Conservation (phyloP, 179 eudicot species). For the Vitellaria paradoxa region DNA sequence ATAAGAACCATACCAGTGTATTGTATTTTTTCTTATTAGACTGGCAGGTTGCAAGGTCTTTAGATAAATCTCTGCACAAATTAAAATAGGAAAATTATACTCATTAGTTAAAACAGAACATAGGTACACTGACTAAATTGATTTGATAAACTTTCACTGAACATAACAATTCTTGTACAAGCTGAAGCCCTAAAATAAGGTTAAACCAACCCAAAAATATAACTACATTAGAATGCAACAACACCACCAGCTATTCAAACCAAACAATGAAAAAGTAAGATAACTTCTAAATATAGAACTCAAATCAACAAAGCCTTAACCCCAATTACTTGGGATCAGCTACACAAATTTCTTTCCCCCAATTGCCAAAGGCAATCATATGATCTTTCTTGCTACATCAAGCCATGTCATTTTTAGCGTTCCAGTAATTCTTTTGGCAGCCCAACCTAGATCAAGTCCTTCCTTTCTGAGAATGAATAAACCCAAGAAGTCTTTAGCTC, state of each 20-base stretch:
- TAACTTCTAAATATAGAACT: neutral
- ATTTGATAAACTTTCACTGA: neutral
- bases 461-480: neutral
- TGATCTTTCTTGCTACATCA: neutral
- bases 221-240: neutral
- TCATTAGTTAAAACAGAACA: neutral
- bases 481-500: slow-evolving; percentile 5
- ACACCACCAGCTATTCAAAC: neutral
- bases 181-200: neutral
- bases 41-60: slow-evolving; percentile 35
- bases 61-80: slow-evolving; percentile 56
- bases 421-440: neutral
- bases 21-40: slow-evolving; percentile 61
- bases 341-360: neutral
- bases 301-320: neutral
- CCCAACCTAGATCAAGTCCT: neutral
- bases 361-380: neutral
- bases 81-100: slow-evolving; percentile 11
- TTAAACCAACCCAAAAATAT: slow-evolving; percentile 2
- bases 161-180: neutral
- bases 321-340: neutral
- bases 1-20: slow-evolving; percentile 42
- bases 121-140: neutral
- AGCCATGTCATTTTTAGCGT: neutral
- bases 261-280: neutral